Conservation (phyloP, 2,329 filamentous ascomycete genomes). For the Clarireedia sp. region DNA sequence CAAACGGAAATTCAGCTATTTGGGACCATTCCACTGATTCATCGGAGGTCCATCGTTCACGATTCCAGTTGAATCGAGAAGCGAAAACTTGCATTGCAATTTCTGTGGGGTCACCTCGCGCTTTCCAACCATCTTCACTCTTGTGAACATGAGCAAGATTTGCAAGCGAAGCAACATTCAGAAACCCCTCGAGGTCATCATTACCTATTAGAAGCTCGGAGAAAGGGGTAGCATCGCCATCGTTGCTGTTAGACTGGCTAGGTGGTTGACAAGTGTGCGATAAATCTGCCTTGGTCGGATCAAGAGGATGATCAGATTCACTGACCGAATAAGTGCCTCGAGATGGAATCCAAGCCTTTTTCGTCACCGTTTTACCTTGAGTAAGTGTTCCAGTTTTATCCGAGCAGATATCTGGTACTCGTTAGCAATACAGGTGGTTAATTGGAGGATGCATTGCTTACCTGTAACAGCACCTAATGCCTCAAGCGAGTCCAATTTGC, state of each 20-base stretch:
- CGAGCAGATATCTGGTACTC: slow-evolving; percentile 48
- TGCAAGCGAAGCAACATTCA: slow-evolving; percentile 56
- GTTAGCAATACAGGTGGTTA: slow-evolving; percentile 33
- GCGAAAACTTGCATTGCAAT: slow-evolving; percentile 71
- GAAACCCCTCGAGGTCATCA: slow-evolving; percentile 42
- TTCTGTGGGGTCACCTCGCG: slow-evolving; percentile 60
- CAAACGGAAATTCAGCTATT: slow-evolving; percentile 63
- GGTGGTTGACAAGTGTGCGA: slow-evolving; percentile 30
- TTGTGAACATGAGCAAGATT: slow-evolving; percentile 57
- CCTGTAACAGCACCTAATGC: slow-evolving; percentile 49
- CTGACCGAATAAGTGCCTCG: slow-evolving; percentile 45
- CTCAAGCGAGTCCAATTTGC: slow-evolving; percentile 47
- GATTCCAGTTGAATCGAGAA: slow-evolving; percentile 57
- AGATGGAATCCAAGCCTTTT: slow-evolving; percentile 46
- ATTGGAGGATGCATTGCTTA: slow-evolving; percentile 27
- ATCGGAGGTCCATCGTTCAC: slow-evolving; percentile 42
- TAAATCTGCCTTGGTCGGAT: slow-evolving; percentile 41
- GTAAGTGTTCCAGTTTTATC: slow-evolving; percentile 70
- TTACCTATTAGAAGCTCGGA: slow-evolving; percentile 38
- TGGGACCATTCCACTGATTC: slow-evolving; percentile 46
- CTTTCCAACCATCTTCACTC: slow-evolving; percentile 47
- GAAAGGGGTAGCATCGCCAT: neutral
- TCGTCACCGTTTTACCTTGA: slow-evolving; percentile 39
- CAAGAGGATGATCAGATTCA: slow-evolving; percentile 40
- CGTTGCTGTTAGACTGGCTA: slow-evolving; percentile 3